Base-by-base conservation (phyloP, 2,329 filamentous ascomycete genomes). In the Apiospora arundinis region DNA sequence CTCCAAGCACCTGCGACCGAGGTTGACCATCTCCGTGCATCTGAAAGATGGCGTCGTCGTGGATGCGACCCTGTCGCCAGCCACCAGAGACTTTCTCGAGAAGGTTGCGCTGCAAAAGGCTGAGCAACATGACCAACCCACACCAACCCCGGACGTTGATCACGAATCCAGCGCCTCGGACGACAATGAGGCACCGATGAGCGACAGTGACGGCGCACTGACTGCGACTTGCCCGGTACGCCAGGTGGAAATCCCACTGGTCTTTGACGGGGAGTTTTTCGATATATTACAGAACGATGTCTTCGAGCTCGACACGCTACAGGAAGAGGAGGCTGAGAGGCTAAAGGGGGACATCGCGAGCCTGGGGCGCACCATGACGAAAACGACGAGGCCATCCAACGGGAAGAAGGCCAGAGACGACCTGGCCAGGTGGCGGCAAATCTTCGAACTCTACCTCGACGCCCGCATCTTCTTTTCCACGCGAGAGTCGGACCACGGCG, bases 391-490 rank as follows among this genome's bases (percentile, higher is more conserved):
- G 72, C 92, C 92, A 3, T 88, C 88, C 32, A 86, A 84, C 70
- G 88, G 89, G 25, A 87, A 88, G 65, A 89, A 88, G 73, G 91
- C 85, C 63, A 86, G 83, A 69, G 82, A 87, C 63, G 92, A 96
- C 78, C 82, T 97, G 32, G 89, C 91, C 69, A 88, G 87, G 48
- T 97, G 94, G 94, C 89, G 94, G 67, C 88, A 92, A 74, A 91
- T 97, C 74, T 95, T 97, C 76, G 91, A 94, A 72, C 83, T 95
- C 0, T 97, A 97, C 77, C 83, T 95, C 16, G 92, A 96, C 70
- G 92, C 92, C 9, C 89, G 92, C 70, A 87, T 97, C 42, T 97
- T 97, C 83, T 96, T 96, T 80, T 94, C 93, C 1, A 92, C 91
- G 0, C 89, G 90, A 42, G 94, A 97, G 79, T 82, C 83, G 44